These are phyloP conservation scores for Neobulgaria alba DNA, from an alignment of 2,329 filamentous ascomycete genomes.

Conservation along the genomic window DNA sequence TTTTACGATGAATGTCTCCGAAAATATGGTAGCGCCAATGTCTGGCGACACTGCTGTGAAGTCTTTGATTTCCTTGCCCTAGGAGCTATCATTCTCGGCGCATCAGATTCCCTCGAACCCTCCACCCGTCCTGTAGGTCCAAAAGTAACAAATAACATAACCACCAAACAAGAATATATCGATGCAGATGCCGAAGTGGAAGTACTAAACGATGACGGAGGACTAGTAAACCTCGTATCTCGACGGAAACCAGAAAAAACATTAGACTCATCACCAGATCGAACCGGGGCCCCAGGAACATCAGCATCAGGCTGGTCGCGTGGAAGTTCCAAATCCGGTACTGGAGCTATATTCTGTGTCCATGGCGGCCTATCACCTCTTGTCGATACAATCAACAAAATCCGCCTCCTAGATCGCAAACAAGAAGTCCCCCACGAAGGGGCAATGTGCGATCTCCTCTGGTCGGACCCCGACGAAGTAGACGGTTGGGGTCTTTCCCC, in stretches of 20 bases:
- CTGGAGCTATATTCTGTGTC: slow-evolving; percentile 83
- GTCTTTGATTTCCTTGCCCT: slow-evolving; percentile 98
- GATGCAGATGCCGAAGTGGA: slow-evolving; percentile 84
- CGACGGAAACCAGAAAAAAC: slow-evolving; percentile 33
- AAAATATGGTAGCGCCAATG: slow-evolving; percentile 94
- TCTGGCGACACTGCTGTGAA: slow-evolving; percentile 96
- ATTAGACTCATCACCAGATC: slow-evolving; percentile 32
- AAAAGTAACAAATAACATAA: slow-evolving; percentile 40
- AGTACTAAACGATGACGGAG: slow-evolving; percentile 76
- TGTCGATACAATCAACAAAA: slow-evolving; percentile 91
- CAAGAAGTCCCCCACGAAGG: slow-evolving; percentile 98
- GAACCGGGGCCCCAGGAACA: slow-evolving; percentile 69
- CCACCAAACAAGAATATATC: slow-evolving; percentile 37
- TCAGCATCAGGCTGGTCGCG: slow-evolving; percentile 64
- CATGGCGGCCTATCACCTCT: slow-evolving; percentile 88
- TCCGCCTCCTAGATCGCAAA: slow-evolving; percentile 87
- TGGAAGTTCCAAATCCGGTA: slow-evolving; percentile 54
- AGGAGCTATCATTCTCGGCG: slow-evolving; percentile 91
- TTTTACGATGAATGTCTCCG: slow-evolving; percentile 97
- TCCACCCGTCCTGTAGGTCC: slow-evolving; percentile 31
- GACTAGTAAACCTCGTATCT: slow-evolving; percentile 65
- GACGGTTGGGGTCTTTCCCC: slow-evolving; percentile 93
- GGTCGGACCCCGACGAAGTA: slow-evolving; percentile 97
- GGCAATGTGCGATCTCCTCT: slow-evolving; percentile 96
- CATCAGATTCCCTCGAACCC: slow-evolving; percentile 53